Percentiles rank a stretch among this genome's conserved stretches.
Conservation (phyloP, 2,329 filamentous ascomycete genomes). For the Colletotrichum simmondsii region DNA sequence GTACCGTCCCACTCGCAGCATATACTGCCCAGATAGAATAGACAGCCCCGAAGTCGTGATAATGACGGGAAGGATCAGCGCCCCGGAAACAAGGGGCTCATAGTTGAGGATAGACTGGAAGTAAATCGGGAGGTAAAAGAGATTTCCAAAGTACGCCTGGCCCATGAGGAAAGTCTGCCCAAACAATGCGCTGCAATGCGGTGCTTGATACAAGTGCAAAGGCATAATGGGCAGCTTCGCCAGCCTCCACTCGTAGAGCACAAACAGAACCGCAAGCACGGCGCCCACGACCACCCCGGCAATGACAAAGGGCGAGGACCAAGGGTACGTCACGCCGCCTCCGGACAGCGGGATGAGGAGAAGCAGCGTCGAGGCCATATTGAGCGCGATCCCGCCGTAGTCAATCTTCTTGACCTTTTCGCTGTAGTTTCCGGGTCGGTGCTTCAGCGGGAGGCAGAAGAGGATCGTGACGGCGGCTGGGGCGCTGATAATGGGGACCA, state of each 20-base stretch:
- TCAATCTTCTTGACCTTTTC: constrained; percentile 42
- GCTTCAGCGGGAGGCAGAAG: constrained; percentile 41
- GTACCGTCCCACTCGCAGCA: constrained; percentile 42
- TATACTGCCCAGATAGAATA: constrained; percentile 44
- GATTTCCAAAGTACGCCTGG: constrained; percentile 42
- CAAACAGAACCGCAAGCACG: constrained; percentile 38
- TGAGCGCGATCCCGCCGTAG: constrained; percentile 42
- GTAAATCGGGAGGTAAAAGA: constrained; percentile 45
- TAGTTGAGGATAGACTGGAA: constrained; percentile 45
- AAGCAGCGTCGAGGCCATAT: constrained; percentile 40
- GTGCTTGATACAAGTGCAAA: constrained; percentile 38
- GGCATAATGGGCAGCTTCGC: constrained; percentile 43
- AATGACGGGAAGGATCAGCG: constrained; percentile 43
- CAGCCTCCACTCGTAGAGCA: constrained; percentile 43
- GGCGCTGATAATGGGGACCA: constrained; percentile 38
- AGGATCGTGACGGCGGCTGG: constrained; percentile 39
- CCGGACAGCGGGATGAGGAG: constrained; percentile 42
- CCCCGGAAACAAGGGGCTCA: constrained; percentile 42
- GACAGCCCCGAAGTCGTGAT: constrained; percentile 41
- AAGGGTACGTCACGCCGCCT: constrained; percentile 41
- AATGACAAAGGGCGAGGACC: constrained; percentile 41
- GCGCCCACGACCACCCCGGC: constrained; percentile 37
- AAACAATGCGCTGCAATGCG: constrained; percentile 37
- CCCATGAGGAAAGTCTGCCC: constrained; percentile 42
- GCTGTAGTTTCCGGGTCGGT: constrained; percentile 39